Evolutionary conservation across 345 rosid genomes (phyloP).

Genomic region (Lepidium didymum): DNA sequence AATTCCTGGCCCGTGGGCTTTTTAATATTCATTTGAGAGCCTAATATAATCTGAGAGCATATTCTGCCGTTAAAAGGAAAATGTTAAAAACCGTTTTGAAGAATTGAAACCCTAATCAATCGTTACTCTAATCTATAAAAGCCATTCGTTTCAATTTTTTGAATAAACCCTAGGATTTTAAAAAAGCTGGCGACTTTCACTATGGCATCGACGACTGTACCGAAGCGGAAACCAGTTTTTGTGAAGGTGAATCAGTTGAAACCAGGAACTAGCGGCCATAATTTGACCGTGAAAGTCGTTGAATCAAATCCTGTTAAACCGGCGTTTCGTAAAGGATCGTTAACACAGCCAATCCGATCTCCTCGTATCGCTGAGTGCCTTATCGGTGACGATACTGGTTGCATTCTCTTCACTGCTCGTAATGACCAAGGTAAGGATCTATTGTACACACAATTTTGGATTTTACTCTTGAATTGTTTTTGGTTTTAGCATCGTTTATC

Average conservation of each 20-base stretch:
- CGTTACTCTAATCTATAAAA: background rate
- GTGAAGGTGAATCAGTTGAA: conserved; percentile 48
- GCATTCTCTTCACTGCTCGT: conserved; percentile 63
- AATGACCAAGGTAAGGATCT: conserved; percentile 46
- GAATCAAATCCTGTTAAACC: conserved; percentile 35
- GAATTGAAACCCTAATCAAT: background rate
- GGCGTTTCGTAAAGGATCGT: conserved; percentile 19
- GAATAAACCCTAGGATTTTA: background rate
- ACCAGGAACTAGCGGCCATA: conserved; percentile 56
- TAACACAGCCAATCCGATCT: conserved; percentile 25
- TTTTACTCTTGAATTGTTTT: background rate
- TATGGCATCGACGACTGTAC: background rate
- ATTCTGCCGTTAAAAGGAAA: too few species aligned
- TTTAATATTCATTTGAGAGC: too few species aligned
- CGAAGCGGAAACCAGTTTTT: conserved; percentile 49
- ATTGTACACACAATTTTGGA: background rate
- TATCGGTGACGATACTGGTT: conserved; percentile 56
- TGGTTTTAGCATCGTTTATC: background rate
- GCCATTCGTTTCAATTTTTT: background rate
- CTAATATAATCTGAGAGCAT: too few species aligned
- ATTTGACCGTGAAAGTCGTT: conserved; percentile 44
- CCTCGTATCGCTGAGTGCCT: conserved; percentile 56
- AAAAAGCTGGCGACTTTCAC: background rate
- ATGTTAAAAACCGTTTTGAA: background rate
- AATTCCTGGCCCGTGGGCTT: too few species aligned